These are phyloP conservation scores for Leishmania guyanensis DNA, from an alignment of 208 protist species.

Conservation along the genomic window DNA sequence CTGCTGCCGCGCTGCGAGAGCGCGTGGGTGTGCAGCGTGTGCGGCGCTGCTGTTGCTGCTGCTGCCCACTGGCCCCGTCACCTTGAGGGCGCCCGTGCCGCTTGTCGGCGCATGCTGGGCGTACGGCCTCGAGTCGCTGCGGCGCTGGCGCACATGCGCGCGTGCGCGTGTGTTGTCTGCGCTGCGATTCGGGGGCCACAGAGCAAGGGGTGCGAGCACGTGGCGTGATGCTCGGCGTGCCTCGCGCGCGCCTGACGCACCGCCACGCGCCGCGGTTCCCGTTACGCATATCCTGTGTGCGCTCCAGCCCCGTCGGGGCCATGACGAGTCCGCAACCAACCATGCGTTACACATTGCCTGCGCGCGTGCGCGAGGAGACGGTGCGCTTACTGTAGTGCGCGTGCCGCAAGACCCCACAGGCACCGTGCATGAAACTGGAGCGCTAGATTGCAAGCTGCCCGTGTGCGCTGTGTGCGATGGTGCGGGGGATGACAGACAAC, in stretches of 20 bases:
- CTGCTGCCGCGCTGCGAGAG: no score
- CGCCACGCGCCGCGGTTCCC: slow-evolving; percentile 22
- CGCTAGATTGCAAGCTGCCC: slow-evolving; percentile 4
- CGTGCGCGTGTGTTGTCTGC: no score
- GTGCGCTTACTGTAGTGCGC: slow-evolving; percentile 23
- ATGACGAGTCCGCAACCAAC: slow-evolving; percentile 35
- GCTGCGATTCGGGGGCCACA: no score
- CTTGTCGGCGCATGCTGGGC: no score
- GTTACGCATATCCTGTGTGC: slow-evolving; percentile 34
- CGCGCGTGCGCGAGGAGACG: neutral
- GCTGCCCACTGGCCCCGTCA: no score
- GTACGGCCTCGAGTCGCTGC: no score
- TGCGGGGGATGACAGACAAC: slow-evolving; percentile 21
- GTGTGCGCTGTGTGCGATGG: neutral
- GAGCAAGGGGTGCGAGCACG: slow-evolving; percentile 23
- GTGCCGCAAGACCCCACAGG: slow-evolving; percentile 23
- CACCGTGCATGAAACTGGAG: slow-evolving; percentile 30
- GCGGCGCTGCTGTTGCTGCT: no score
- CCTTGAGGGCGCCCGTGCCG: no score
- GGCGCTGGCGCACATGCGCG: no score
- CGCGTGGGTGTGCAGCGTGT: no score
- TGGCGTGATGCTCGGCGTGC: slow-evolving; percentile 23
- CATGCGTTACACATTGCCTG: slow-evolving; percentile 18
- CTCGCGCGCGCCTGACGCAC: slow-evolving; percentile 20
- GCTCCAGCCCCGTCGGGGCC: slow-evolving; percentile 32